A percentile compares a stretch with the other conserved stretches of the same genome.
Evolutionary conservation across 192 early-diverging fungal genomes (phyloP).

Genomic region (Thoreauomyces humboldtii): DNA sequence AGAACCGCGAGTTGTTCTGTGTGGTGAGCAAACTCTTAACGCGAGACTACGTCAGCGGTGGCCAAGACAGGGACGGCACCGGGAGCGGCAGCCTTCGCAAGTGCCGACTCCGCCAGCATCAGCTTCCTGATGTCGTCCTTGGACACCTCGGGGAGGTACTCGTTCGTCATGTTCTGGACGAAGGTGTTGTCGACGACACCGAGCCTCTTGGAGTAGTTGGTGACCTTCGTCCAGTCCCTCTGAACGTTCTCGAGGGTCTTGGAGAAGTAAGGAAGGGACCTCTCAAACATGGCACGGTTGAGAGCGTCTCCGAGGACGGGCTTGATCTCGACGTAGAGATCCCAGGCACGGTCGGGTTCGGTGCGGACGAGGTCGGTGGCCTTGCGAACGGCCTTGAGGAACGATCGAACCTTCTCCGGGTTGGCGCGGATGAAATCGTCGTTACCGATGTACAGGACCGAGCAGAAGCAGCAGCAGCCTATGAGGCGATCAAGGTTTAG

Average conservation of each 20-base stretch:
- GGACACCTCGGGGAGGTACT: constrained; percentile 39
- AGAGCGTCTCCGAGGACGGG: constrained; percentile 48
- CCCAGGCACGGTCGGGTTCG: constrained; percentile 50
- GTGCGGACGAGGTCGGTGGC: constrained; percentile 54
- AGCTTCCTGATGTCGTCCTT: background rate
- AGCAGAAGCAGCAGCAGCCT: constrained; percentile 54
- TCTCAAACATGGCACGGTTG: constrained; percentile 61
- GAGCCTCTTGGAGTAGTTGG: constrained; percentile 57
- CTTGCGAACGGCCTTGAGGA: constrained; percentile 51
- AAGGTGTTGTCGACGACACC: constrained; percentile 54
- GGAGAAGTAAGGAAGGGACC: constrained; percentile 64
- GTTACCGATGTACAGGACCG: constrained; percentile 62
- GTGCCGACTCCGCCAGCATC: background rate
- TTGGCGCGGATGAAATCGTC: constrained; percentile 53
- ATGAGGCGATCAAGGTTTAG: constrained; percentile 41
- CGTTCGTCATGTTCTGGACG: constrained; percentile 61
- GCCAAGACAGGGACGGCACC: background rate
- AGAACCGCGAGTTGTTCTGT: no score
- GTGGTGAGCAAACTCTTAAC: no score
- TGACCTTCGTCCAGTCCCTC: constrained; percentile 67
- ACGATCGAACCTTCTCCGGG: constrained; percentile 56
- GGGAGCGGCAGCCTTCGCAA: background rate
- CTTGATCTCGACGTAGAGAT: constrained; percentile 58
- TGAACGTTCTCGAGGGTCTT: constrained; percentile 46
- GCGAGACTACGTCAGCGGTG: no score